These are phyloP conservation scores for Cubamyces lactineus DNA, from an alignment of 768 basidiomycete genomes.

Conservation along the genomic window DNA sequence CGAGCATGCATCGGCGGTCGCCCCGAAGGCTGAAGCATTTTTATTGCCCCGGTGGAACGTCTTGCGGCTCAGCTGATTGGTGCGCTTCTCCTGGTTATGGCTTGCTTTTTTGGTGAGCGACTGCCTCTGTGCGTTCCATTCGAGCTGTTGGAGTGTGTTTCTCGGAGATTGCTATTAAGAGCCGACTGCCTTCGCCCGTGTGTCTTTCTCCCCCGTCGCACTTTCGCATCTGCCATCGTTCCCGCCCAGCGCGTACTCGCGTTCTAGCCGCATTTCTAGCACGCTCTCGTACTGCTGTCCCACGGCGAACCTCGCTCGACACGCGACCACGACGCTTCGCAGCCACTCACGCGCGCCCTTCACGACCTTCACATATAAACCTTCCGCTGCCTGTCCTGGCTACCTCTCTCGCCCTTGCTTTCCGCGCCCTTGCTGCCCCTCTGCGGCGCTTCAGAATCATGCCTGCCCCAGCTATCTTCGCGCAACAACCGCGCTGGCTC, in stretches of 20 bases:
- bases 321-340: constrained; percentile 11
- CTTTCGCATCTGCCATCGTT: neutral
- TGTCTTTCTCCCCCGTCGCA: neutral
- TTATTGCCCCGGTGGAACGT: neutral
- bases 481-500: constrained; percentile 23
- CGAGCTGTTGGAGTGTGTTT: neutral
- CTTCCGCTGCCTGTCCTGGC: neutral
- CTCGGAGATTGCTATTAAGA: neutral
- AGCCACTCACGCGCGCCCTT: neutral
- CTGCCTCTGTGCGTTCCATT: constrained; percentile 8
- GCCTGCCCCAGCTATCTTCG: constrained; percentile 6
- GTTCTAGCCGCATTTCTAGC: neutral
- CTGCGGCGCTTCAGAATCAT: neutral
- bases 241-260: no score
- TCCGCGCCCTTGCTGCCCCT: neutral
- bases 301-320: neutral
- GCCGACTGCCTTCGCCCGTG: neutral
- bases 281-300: neutral
- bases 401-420: constrained; percentile 1
- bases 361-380: neutral
- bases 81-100: neutral
- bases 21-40: neutral
- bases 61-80: neutral
- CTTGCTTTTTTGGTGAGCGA: neutral
- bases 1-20: constrained; percentile 2